These are phyloP conservation scores for Lunasporangiospora selenospora DNA, from an alignment of 192 early-diverging fungal genomes.

Conservation along the genomic window DNA sequence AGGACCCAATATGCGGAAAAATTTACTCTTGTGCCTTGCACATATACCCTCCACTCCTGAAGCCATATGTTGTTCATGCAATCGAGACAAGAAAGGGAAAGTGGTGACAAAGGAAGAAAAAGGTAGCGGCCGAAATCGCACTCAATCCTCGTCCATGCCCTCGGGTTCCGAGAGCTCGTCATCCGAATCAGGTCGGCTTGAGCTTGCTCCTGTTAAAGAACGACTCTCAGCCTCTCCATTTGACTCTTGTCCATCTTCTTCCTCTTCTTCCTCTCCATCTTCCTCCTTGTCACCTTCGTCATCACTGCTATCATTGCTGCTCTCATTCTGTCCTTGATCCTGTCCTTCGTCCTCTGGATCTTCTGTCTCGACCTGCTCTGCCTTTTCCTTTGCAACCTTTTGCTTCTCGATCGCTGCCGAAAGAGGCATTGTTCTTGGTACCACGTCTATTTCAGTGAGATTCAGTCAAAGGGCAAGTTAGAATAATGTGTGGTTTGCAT, in stretches of 20 bases:
- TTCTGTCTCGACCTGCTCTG: slow-evolving; percentile 29
- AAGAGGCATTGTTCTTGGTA: slow-evolving; percentile 55
- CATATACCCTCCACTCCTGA: no score
- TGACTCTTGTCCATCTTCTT: slow-evolving; percentile 8
- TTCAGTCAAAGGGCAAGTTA: not conserved
- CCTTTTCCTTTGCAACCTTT: slow-evolving; percentile 41
- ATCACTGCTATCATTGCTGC: slow-evolving; percentile 6
- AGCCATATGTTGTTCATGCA: no score
- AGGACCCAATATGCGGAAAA: no score
- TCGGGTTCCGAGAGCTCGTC: slow-evolving; percentile 33
- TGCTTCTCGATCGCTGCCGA: slow-evolving; percentile 50
- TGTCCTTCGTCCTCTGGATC: slow-evolving; percentile 40
- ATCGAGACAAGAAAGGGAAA: no score
- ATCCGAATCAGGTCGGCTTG: slow-evolving; percentile 30
- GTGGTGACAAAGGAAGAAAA: no score
- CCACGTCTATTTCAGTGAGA: slow-evolving; percentile 31
- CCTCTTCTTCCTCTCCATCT: slow-evolving; percentile 14
- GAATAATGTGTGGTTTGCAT: not conserved
- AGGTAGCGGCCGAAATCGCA: no score
- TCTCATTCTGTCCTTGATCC: slow-evolving; percentile 22
- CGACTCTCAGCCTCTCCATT: slow-evolving; percentile 8
- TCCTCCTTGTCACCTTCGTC: slow-evolving; percentile 16
- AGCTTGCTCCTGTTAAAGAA: slow-evolving; percentile 9
- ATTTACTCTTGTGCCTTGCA: no score
- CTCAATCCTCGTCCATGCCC: slow-evolving; percentile 41